Base-by-base conservation (phyloP, 495 filamentous ascomycete species). In the Aspergillus nidulans region DNA sequence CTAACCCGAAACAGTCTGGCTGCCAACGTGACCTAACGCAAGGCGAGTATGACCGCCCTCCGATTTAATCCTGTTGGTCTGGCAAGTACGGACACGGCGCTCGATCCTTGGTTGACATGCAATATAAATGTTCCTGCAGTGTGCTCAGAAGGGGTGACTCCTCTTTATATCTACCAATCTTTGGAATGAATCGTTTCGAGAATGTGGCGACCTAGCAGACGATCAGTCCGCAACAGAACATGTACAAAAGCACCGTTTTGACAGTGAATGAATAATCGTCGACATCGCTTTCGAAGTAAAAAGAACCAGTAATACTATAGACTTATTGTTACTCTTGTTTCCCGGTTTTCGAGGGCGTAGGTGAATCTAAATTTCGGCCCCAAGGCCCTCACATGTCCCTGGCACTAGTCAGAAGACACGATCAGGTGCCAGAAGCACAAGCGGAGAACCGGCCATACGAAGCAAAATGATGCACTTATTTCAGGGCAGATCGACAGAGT, bases 1-100 rank as follows among this genome's bases (percentile, higher is more conserved):
- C 73, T 76, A 76, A 74, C 73, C 61, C 71, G 70, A 74, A 72
- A 57, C 60, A 68, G 73, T 57, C 63, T 63, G 58, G 65, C 19
- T 55, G 51, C 47, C 57, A 74, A 76, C 72, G 72, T 75, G 53
- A 13, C 34, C 43, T 48, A 8, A 13, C 21, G 34, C 41, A 46
- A 55, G 61, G 64, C 70, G 53, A 71, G n/a, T n/a, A 70, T 74
- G 63, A 69, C 30, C 26, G 47, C 19, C 47, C 47, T 24, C 47
- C 32, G 23, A 49, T 25, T 39, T 13, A 32, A 15, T 24, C 24
- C 21, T 15, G 44, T 34, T 34, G 30, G 30, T 7, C 30, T 34
- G 8, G 30, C 30, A 12, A 34, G 2, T 6, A 34, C 10, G 30
- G 30, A 10, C 30, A 46, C 21, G 3, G 23, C 12, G 28, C 45